A percentile compares a stretch with the other conserved stretches of the same genome.
These are phyloP conservation scores for Hura crepitans DNA, from an alignment of 441 rosid genomes.

Conservation along the genomic window DNA sequence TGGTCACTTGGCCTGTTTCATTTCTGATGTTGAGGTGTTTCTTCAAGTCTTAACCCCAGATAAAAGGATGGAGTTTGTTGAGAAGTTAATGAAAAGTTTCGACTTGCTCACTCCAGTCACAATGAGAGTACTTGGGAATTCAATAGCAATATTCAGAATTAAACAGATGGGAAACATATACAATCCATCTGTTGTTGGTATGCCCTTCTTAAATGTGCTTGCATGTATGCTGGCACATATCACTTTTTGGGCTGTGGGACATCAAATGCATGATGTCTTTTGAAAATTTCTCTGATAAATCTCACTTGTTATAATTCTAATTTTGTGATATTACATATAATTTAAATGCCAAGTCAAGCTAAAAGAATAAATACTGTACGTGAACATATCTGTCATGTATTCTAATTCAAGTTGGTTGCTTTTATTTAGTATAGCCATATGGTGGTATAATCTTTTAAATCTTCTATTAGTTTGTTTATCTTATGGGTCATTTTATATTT, in stretches of 20 bases:
- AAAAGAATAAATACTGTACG: not conserved
- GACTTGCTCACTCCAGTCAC: conserved; percentile 36
- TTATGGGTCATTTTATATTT: not conserved
- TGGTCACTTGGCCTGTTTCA: conserved; percentile 91
- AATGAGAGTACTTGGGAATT: conserved; percentile 70
- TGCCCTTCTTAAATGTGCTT: conserved; percentile 19
- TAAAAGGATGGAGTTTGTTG: conserved; percentile 54
- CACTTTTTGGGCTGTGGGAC: not conserved
- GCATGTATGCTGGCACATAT: not conserved
- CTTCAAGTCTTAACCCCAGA: conserved; percentile 63
- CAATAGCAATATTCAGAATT: conserved; percentile 60
- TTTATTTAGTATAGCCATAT: not conserved
- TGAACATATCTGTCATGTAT: not conserved
- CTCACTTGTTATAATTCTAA: not conserved
- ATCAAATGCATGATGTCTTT: not conserved
- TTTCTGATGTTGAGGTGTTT: conserved; percentile 73
- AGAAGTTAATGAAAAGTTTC: conserved; percentile 44
- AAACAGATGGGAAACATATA: conserved; percentile 63
- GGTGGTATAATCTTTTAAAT: not conserved
- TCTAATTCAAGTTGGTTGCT: not conserved
- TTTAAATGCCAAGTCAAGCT: conserved; percentile 2
- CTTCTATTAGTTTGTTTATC: not conserved
- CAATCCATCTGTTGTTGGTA: conserved; percentile 54
- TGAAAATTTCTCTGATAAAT: not conserved
- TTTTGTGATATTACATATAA: not conserved